Conservation (phyloP, 331 rosid genomes). For the Telfairia occidentalis region DNA sequence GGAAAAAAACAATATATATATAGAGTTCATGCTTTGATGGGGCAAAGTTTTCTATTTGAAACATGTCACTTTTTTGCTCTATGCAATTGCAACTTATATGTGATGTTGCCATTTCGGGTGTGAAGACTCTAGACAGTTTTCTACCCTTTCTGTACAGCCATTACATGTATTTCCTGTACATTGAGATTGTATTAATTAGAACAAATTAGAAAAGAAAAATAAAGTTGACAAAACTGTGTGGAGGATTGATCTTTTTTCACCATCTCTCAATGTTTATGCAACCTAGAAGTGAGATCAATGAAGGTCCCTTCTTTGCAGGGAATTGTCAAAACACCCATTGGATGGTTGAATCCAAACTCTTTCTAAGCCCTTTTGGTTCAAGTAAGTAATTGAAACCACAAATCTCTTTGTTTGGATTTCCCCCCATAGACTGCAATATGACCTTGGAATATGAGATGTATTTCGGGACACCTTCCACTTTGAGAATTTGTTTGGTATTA, state of each 20-base stretch:
- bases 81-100: not conserved
- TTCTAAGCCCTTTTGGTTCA: slow-evolving; percentile 13
- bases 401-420: not conserved
- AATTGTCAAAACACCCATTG: slow-evolving; percentile 10
- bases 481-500: not conserved
- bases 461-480: not conserved
- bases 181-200: no score
- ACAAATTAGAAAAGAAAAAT: not conserved
- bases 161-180: not conserved
- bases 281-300: slow-evolving; percentile 1
- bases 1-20: not conserved
- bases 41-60: not conserved
- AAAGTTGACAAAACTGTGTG: not conserved
- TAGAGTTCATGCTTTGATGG: not conserved
- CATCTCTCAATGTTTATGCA: not conserved
- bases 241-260: not conserved
- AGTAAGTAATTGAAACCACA: slow-evolving; percentile 1
- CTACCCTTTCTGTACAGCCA: not conserved
- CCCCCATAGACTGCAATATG: not conserved
- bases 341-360: slow-evolving; percentile 17
- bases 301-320: slow-evolving; percentile 11
- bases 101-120: not conserved
- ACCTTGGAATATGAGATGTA: not conserved
- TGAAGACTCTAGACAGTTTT: not conserved
- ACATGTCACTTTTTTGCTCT: not conserved